Base-by-base conservation (phyloP, 257 asterid genomes). In the Haberlea rhodopensis region DNA sequence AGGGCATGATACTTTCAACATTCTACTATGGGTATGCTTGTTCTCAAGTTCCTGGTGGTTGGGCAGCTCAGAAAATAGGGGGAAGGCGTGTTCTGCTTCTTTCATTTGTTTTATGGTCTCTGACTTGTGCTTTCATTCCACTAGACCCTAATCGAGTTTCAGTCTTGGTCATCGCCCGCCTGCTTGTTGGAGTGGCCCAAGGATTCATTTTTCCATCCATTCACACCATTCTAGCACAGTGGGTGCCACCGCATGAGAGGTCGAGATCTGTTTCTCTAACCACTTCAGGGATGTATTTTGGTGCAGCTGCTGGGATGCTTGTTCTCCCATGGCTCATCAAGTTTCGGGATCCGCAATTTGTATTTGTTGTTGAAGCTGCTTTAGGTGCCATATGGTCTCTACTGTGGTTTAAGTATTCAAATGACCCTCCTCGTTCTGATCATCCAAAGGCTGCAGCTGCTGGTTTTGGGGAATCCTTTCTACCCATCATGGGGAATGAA, bases 121-220 rank as follows among this genome's bases (percentile, higher is more conserved):
- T 85, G 20, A 86, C 96, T 21, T 91, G 95, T 65, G 88, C 90
- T 59, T 82, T 91, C 15, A 84, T 88, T 27, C 98, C 96, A 1
- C 75, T 86, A 1, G 96, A 91, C 67, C 95, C 95, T 0, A 85
- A 79, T 37, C 88, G 82, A 52, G 79, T 70, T 31, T 49, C 79
- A 0, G 55, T 91, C 26, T 60, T 88, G 76, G 87, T 91, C 60
- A 69, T 88, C 25, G 96, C 98, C 57, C 98, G 98, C 8, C 73
- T 91, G 73, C 94, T 91, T 0, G 98, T 91, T 9, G 98, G 98
- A 25, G 95, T 87, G 32, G 95, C 98, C 24, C 98, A 91, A 43
- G 96, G 98, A 53, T 89, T 89, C 87, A 89, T 91, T 65, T 91
- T 91, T 58, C 98, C 98, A 0, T 85, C 98, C 70, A 91, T 91